Percentiles rank a stretch among this genome's conserved stretches.
These are phyloP conservation scores for Backusella morwellensis DNA, from an alignment of 192 early-diverging fungal genomes.

Conservation along the genomic window DNA sequence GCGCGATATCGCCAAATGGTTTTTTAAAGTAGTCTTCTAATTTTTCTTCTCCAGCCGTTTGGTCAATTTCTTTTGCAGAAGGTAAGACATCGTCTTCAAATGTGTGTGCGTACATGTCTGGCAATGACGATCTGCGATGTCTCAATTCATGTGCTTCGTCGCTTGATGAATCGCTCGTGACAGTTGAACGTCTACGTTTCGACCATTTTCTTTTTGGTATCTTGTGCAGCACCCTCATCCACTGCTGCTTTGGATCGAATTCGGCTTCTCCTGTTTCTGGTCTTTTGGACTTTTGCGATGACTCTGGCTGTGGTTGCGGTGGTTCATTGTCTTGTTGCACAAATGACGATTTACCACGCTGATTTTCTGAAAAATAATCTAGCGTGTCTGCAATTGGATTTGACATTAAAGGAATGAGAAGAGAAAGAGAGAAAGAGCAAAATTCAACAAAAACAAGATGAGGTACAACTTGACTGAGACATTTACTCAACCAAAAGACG, in stretches of 20 bases:
- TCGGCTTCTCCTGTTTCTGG: neutral
- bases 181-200: neutral
- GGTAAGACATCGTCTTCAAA: constrained; percentile 24
- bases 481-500: neutral
- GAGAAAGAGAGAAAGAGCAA: neutral
- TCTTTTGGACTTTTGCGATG: neutral
- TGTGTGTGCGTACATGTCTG: neutral
- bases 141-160: neutral
- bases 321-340: neutral
- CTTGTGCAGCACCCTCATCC: neutral
- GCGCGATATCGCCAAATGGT: neutral
- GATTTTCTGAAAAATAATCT: constrained; percentile 10
- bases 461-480: neutral
- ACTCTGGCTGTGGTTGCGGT: neutral
- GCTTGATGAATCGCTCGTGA: neutral
- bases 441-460: neutral
- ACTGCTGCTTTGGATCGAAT: neutral
- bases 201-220: neutral
- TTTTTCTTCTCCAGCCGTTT: neutral
- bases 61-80: constrained; percentile 6
- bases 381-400: constrained; percentile 25
- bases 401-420: constrained; percentile 13
- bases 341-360: neutral
- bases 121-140: neutral
- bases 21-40: neutral